Evolutionary conservation across 352 stramenopile species (phyloP).

Genomic region (Globisporangium viniferum): DNA sequence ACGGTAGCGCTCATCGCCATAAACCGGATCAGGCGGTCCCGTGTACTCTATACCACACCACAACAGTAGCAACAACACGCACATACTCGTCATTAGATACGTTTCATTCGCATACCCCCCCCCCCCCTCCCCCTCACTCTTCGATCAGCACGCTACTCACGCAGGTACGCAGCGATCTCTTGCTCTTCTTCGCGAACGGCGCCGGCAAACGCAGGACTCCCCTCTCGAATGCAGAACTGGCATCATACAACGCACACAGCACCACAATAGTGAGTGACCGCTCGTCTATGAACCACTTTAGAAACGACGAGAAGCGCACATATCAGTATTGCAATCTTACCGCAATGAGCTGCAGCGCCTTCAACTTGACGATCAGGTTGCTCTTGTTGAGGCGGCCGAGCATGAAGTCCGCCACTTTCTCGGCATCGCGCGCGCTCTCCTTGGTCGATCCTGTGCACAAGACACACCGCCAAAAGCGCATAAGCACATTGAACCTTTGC

Average conservation of each 20-base stretch:
- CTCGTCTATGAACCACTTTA: not conserved
- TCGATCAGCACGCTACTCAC: constrained; percentile 33
- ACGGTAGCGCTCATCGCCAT: constrained; percentile 81
- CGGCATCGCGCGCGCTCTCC: constrained; percentile 54
- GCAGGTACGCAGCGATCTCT: constrained; percentile 64
- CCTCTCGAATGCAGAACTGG: constrained; percentile 81
- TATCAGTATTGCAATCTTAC: constrained; percentile 27
- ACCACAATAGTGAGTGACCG: not conserved
- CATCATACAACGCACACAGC: not conserved
- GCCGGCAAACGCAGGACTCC: constrained; percentile 51
- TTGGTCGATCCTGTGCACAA: constrained; percentile 49
- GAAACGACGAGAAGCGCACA: not conserved
- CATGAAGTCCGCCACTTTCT: constrained; percentile 82
- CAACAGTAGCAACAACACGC: not conserved
- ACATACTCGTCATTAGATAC: not conserved
- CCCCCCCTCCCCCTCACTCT: not conserved
- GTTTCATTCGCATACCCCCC: not conserved
- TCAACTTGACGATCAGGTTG: constrained; percentile 85
- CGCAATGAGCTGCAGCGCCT: constrained; percentile 83
- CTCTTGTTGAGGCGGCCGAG: constrained; percentile 70
- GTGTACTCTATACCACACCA: constrained; percentile 53
- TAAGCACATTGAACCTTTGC: not conserved
- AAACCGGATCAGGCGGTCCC: constrained; percentile 69
- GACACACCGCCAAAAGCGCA: not conserved
- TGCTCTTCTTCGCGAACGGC: constrained; percentile 68